phyloP scores from a whole-genome alignment of 75 land plant species.

The Cupressus sempervirens region DNA sequence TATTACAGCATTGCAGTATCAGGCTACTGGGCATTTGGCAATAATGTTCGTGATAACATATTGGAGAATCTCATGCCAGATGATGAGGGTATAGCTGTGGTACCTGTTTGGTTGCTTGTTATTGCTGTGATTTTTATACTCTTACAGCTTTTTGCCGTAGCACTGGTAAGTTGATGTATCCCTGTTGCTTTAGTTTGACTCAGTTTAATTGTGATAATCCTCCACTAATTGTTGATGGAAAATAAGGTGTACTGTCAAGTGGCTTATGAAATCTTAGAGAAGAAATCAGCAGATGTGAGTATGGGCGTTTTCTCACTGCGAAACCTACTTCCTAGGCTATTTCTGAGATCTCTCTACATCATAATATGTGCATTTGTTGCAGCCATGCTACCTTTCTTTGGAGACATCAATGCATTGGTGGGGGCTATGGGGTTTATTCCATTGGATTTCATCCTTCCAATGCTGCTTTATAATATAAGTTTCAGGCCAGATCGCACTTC shows the following conservation, averaged over 20 bases:
- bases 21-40: slow-evolving; percentile 93
- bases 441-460: slow-evolving; percentile 81
- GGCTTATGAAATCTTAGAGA: slow-evolving; percentile 84
- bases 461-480: slow-evolving; percentile 71
- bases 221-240: not conserved
- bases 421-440: slow-evolving; percentile 93
- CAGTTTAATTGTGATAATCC: not conserved
- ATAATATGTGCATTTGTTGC: slow-evolving; percentile 64
- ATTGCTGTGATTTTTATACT: slow-evolving; percentile 59
- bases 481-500: slow-evolving; percentile 48
- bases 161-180: slow-evolving; percentile 41
- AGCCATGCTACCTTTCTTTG: slow-evolving; percentile 94
- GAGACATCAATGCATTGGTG: slow-evolving; percentile 75
- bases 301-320: slow-evolving; percentile 62
- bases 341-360: slow-evolving; percentile 56
- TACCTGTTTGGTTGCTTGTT: slow-evolving; percentile 62
- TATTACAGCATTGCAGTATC: slow-evolving; percentile 69
- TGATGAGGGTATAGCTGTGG: slow-evolving; percentile 52
- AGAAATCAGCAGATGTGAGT: slow-evolving; percentile 57
- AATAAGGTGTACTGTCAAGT: slow-evolving; percentile 88
- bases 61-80: slow-evolving; percentile 62
- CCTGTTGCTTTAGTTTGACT: not conserved
- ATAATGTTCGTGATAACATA: slow-evolving; percentile 61
- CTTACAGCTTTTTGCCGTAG: slow-evolving; percentile 74
- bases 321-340: slow-evolving; percentile 71